Percentiles rank a stretch among this genome's conserved stretches.
phyloP scores from a whole-genome alignment of 2,329 filamentous ascomycete species.

The Claviceps quebecensis region DNA sequence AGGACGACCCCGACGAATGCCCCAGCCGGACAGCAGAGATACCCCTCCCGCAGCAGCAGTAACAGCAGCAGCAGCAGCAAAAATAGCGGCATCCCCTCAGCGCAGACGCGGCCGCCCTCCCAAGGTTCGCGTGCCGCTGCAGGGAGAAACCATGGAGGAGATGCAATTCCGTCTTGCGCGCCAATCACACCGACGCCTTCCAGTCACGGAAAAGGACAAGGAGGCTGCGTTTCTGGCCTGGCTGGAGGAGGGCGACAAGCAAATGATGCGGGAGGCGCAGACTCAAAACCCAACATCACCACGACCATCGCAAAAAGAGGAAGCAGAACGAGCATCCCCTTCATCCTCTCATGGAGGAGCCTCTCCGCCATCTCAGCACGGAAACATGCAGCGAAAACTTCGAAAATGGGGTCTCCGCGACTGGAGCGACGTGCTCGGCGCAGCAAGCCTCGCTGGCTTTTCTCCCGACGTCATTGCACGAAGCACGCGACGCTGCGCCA shows the following conservation, averaged over 20 bases:
- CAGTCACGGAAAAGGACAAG: slow-evolving; percentile 11
- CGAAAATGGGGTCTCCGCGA: slow-evolving; percentile 42
- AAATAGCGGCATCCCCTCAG: slow-evolving; percentile 4
- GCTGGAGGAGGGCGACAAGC: slow-evolving; percentile 16
- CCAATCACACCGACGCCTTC: slow-evolving; percentile 21
- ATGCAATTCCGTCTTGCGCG: slow-evolving; percentile 34
- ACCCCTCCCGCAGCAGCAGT: neutral
- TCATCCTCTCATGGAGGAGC: neutral
- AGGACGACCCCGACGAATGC: slow-evolving; percentile 13
- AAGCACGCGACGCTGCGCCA: slow-evolving; percentile 58
- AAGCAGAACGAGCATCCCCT: neutral
- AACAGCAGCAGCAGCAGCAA: neutral
- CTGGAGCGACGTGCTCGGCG: slow-evolving; percentile 74
- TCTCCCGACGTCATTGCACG: slow-evolving; percentile 49
- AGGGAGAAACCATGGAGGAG: slow-evolving; percentile 32
- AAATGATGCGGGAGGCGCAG: neutral
- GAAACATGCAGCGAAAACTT: slow-evolving; percentile 14
- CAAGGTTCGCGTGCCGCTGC: slow-evolving; percentile 23
- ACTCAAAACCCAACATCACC: neutral
- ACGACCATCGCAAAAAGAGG: neutral
- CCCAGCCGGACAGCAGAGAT: slow-evolving; percentile 1
- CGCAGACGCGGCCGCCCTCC: slow-evolving; percentile 24
- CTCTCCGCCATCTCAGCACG: neutral
- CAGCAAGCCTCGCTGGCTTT: slow-evolving; percentile 64
- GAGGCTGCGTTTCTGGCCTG: slow-evolving; percentile 22